These are phyloP conservation scores for Cytidiella melzeri DNA, from an alignment of 768 basidiomycete genomes.

Conservation along the genomic window DNA sequence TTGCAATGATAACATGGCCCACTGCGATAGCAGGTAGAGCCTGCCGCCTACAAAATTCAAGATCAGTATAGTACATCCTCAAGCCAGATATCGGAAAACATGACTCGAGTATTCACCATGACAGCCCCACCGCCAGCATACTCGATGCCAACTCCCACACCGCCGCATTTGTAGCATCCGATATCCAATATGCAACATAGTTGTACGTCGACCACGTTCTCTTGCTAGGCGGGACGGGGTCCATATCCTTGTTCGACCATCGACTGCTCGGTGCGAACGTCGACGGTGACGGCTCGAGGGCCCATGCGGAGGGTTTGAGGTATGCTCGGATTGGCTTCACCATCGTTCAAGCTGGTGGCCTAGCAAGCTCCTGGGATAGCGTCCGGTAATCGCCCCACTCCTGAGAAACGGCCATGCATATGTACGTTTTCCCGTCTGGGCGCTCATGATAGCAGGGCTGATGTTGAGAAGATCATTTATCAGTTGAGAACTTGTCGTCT, in stretches of 20 bases:
- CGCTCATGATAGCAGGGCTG: too few species aligned
- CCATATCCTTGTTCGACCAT: slow-evolving; percentile 76
- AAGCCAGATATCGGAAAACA: background rate
- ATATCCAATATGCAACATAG: slow-evolving; percentile 57
- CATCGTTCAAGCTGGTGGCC: slow-evolving; percentile 9
- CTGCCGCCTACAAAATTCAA: slow-evolving; percentile 42
- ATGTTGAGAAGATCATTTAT: too few species aligned
- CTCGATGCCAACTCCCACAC: slow-evolving; percentile 61
- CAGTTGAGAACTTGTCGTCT: too few species aligned
- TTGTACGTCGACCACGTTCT: slow-evolving; percentile 68
- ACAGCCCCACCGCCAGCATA: slow-evolving; percentile 70
- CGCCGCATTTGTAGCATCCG: slow-evolving; percentile 23
- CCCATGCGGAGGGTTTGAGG: slow-evolving; percentile 38
- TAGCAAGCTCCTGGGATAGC: too few species aligned
- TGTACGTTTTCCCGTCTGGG: too few species aligned
- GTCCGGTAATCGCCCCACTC: too few species aligned
- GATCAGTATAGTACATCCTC: background rate
- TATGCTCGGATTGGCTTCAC: slow-evolving; percentile 14
- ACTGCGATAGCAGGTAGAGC: slow-evolving; percentile 65
- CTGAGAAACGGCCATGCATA: too few species aligned
- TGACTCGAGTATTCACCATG: slow-evolving; percentile 39
- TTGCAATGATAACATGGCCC: slow-evolving; percentile 65
- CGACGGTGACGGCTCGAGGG: slow-evolving; percentile 43
- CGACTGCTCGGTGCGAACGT: slow-evolving; percentile 51
- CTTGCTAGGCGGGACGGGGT: slow-evolving; percentile 54